Percentiles rank a stretch among this genome's conserved stretches.
phyloP scores from a whole-genome alignment of 768 basidiomycete genomes.

The Polyporus arcularius region DNA sequence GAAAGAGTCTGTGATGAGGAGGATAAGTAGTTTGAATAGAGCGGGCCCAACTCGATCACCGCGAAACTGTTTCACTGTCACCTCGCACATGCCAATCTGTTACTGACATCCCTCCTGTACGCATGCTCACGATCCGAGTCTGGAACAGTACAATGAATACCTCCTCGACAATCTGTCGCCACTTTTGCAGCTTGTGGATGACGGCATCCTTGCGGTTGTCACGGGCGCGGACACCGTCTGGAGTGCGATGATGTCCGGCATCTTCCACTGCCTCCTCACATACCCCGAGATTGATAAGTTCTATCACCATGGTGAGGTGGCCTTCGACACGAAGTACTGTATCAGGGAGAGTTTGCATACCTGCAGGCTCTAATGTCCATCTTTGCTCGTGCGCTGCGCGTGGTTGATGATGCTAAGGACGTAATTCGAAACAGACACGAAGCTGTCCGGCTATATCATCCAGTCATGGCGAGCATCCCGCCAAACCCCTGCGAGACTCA shows the following conservation, averaged over 20 bases:
- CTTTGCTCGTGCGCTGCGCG: not conserved
- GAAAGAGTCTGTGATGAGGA: slow-evolving; percentile 6
- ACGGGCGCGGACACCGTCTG: slow-evolving; percentile 34
- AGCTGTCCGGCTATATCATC: too few relatives aligned
- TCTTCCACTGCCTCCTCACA: slow-evolving; percentile 28
- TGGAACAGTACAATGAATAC: slow-evolving; percentile 18
- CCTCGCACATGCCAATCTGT: slow-evolving; percentile 34
- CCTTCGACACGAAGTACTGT: slow-evolving; percentile 20
- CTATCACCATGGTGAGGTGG: slow-evolving; percentile 23
- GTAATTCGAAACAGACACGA: too few relatives aligned
- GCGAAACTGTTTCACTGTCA: slow-evolving; percentile 46
- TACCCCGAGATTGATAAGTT: slow-evolving; percentile 28
- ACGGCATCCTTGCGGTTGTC: slow-evolving; percentile 28
- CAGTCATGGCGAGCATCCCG: too few relatives aligned
- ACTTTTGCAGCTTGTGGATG: slow-evolving; percentile 13
- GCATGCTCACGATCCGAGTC: too few relatives aligned
- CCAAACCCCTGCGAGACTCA: too few relatives aligned
- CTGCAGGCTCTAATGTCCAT: slow-evolving; percentile 38
- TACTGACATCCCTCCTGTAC: too few relatives aligned
- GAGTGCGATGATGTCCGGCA: slow-evolving; percentile 23
- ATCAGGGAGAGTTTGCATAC: slow-evolving; percentile 28
- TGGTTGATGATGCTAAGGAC: too few relatives aligned
- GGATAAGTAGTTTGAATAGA: too few relatives aligned
- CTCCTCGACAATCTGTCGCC: not conserved
- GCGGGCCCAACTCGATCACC: slow-evolving; percentile 20